A percentile compares a stretch with the other conserved stretches of the same genome.
Evolutionary conservation across 2,329 filamentous ascomycete genomes (phyloP).

Genomic region (Lasiodiplodia hormozganensis): DNA sequence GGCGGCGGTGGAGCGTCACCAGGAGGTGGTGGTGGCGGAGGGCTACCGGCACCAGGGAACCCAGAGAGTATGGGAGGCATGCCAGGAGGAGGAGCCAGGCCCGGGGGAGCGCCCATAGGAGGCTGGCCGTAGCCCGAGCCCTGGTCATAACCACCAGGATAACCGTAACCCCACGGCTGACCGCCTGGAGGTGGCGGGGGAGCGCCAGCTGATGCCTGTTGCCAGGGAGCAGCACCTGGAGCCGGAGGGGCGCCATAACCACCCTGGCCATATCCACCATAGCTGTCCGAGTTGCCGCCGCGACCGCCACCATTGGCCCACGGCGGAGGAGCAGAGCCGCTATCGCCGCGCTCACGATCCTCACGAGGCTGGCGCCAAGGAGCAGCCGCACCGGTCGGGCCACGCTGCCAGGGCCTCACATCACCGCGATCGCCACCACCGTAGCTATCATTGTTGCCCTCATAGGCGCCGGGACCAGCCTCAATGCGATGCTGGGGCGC

Average conservation of each 20-base stretch:
- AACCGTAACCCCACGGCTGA: constrained; percentile 54
- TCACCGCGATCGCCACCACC: constrained; percentile 57
- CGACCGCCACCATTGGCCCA: constrained; percentile 42
- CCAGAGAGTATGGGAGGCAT: constrained; percentile 72
- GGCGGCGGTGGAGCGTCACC: constrained; percentile 66
- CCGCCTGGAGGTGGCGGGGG: constrained; percentile 49
- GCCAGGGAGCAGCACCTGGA: constrained; percentile 61
- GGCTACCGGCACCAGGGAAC: constrained; percentile 57
- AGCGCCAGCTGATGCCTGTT: constrained; percentile 60
- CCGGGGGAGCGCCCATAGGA: constrained; percentile 46
- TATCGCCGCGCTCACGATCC: constrained; percentile 50
- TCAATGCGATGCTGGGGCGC: constrained; percentile 81
- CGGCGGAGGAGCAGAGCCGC: constrained; percentile 56
- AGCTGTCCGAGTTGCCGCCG: constrained; percentile 36
- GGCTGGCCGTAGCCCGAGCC: constrained; percentile 34
- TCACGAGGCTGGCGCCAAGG: constrained; percentile 70
- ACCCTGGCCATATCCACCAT: constrained; percentile 37
- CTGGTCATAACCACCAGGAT: constrained; percentile 47
- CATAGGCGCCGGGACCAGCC: constrained; percentile 73
- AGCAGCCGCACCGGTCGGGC: constrained; percentile 81
- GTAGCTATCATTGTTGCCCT: constrained; percentile 39
- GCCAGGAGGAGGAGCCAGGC: constrained; percentile 58
- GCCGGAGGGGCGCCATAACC: constrained; percentile 52
- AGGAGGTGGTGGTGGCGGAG: constrained; percentile 68
- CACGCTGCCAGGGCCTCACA: constrained; percentile 86